These are phyloP conservation scores for Paramecium caudatum DNA, from an alignment of 73 alveolate species.

Conservation along the genomic window DNA sequence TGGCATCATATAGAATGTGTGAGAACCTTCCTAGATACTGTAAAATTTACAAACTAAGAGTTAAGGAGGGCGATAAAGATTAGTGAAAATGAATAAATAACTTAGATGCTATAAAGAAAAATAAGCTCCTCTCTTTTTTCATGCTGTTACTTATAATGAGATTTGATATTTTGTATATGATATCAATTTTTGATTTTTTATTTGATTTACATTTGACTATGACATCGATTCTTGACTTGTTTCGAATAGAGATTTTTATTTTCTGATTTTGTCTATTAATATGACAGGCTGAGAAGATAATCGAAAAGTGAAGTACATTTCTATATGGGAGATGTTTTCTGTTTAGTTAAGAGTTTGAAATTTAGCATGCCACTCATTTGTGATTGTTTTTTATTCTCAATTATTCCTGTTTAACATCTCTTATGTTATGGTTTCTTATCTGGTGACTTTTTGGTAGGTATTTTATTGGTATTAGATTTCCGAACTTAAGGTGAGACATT, in stretches of 20 bases:
- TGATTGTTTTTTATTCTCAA: slow-evolving; percentile 36
- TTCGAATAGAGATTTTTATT: not conserved
- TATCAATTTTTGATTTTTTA: slow-evolving; percentile 8
- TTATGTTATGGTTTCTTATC: slow-evolving; percentile 38
- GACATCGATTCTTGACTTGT: not conserved
- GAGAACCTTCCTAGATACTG: not conserved
- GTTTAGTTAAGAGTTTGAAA: slow-evolving; percentile 11
- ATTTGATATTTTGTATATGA: too few species aligned
- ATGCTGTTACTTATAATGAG: slow-evolving; percentile 39
- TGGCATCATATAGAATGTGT: slow-evolving; percentile 62
- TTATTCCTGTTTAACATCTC: slow-evolving; percentile 57
- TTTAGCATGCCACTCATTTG: not conserved
- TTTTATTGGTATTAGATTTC: not conserved
- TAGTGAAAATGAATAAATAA: slow-evolving; percentile 15
- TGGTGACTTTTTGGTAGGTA: not conserved
- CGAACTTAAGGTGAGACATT: not conserved
- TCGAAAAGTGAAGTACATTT: slow-evolving; percentile 9
- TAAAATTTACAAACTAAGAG: not conserved
- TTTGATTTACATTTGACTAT: slow-evolving; percentile 13
- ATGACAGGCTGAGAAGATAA: slow-evolving; percentile 31
- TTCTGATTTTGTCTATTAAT: not conserved
- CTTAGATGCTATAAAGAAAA: not conserved
- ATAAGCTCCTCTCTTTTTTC: slow-evolving; percentile 21
- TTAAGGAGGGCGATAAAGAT: slow-evolving; percentile 49
- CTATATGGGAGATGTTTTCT: slow-evolving; percentile 33